These are phyloP conservation scores for Ganoderma leucocontextum DNA, from an alignment of 1,284 basidiomycete species.

Conservation along the genomic window DNA sequence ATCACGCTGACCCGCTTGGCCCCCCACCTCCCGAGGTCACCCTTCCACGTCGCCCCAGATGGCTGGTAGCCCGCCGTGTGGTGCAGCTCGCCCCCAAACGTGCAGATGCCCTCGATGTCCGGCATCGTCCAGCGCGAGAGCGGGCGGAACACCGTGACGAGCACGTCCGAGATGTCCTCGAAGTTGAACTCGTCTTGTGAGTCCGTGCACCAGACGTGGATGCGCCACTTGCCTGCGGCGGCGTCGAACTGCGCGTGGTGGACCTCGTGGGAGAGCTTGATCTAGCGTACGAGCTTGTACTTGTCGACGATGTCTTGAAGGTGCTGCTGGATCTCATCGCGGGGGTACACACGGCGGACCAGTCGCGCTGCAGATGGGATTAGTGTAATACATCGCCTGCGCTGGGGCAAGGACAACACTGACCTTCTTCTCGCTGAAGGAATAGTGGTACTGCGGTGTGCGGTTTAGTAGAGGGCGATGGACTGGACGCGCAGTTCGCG, in stretches of 20 bases:
- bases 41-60: constrained; percentile 53
- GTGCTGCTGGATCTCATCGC: constrained; percentile 63
- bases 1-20: constrained; percentile 68
- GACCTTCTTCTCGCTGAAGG: constrained; percentile 63
- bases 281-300: constrained; percentile 60
- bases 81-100: constrained; percentile 58
- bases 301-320: constrained; percentile 63
- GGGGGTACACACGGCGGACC: constrained; percentile 66
- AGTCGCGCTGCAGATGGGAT: constrained; percentile 51
- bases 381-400: too few species aligned
- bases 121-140: constrained; percentile 68
- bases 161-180: constrained; percentile 59
- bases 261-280: constrained; percentile 64
- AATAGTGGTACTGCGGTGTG: constrained; percentile 62
- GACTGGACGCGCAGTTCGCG: not conserved
- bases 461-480: not conserved
- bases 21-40: constrained; percentile 56
- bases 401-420: not conserved
- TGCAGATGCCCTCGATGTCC: constrained; percentile 58
- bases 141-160: constrained; percentile 57
- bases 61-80: constrained; percentile 67
- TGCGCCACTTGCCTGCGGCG: constrained; percentile 57
- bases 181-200: constrained; percentile 48
- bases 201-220: constrained; percentile 49
- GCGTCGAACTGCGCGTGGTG: constrained; percentile 59